These are phyloP conservation scores for Mycena galopus DNA, from an alignment of 768 basidiomycete species.

Conservation along the genomic window DNA sequence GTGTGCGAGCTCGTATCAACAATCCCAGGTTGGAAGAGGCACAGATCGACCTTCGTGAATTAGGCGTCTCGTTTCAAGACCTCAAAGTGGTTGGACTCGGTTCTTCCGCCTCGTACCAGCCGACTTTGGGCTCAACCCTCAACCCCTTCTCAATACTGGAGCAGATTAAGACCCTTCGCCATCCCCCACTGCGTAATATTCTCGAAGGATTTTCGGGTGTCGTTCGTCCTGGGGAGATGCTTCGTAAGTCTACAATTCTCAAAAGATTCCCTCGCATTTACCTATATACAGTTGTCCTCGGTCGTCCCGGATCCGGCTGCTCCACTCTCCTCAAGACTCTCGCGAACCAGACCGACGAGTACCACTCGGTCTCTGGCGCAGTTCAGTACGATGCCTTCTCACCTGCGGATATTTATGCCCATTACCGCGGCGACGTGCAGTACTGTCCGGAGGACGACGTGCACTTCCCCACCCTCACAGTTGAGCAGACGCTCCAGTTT, in stretches of 20 bases:
- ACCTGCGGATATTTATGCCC: slow-evolving; percentile 70
- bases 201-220: slow-evolving; percentile 75
- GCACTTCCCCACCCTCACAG: slow-evolving; percentile 88
- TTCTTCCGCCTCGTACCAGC: slow-evolving; percentile 56
- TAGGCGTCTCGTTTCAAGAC: slow-evolving; percentile 65
- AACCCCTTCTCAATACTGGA: slow-evolving; percentile 58
- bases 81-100: slow-evolving; percentile 66
- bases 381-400: slow-evolving; percentile 83
- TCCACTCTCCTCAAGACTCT: slow-evolving; percentile 86
- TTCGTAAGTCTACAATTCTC: slow-evolving; percentile 60
- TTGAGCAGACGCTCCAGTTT: slow-evolving; percentile 80
- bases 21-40: slow-evolving; percentile 48
- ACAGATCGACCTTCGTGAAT: slow-evolving; percentile 51
- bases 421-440: slow-evolving; percentile 83
- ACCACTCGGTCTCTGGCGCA: slow-evolving; percentile 74
- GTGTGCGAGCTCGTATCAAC: not conserved
- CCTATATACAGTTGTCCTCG: slow-evolving; percentile 78
- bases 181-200: slow-evolving; percentile 75
- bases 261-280: not conserved
- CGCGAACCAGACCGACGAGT: slow-evolving; percentile 81
- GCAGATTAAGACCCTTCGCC: slow-evolving; percentile 59
- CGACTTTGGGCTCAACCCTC: slow-evolving; percentile 66
- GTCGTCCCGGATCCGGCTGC: slow-evolving; percentile 89
- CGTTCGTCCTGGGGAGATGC: slow-evolving; percentile 80
- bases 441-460: slow-evolving; percentile 90